These are phyloP conservation scores for Ambrosia hybrid DNA, from an alignment of 140 eudicot genomes.

Conservation along the genomic window DNA sequence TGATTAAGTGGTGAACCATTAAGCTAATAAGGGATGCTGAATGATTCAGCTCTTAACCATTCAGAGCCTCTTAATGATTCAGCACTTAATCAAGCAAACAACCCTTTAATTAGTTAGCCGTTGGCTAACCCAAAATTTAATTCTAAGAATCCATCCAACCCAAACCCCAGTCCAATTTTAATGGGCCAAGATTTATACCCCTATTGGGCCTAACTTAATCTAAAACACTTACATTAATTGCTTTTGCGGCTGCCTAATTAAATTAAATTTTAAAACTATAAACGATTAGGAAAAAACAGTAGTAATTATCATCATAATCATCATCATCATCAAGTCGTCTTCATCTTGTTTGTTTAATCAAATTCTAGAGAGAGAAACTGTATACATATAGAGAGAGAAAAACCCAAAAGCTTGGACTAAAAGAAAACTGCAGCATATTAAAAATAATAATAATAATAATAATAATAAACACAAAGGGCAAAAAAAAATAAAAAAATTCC, in stretches of 20 bases:
- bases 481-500: not conserved
- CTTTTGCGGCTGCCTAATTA: not conserved
- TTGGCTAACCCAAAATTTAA: not conserved
- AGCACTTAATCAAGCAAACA: too few relatives aligned
- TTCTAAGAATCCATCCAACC: too few relatives aligned
- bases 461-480: not conserved
- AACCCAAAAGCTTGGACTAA: conserved; percentile 37
- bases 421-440: conserved; percentile 16
- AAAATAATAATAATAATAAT: not conserved
- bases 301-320: conserved; percentile 18
- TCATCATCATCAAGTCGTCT: conserved; percentile 28
- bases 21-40: too few relatives aligned
- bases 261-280: too few relatives aligned
- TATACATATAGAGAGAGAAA: not conserved
- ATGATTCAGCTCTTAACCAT: too few relatives aligned
- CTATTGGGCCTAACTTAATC: conserved; percentile 13
- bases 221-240: not conserved
- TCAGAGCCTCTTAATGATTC: too few relatives aligned
- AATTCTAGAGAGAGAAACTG: conserved; percentile 24
- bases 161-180: not conserved
- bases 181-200: not conserved
- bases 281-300: conserved; percentile 3
- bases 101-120: conserved; percentile 21
- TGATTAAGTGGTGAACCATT: too few relatives aligned
- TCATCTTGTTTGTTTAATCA: conserved; percentile 24